Percentiles rank a stretch among this genome's conserved stretches.
These are phyloP conservation scores for Mrakia frigida DNA, from an alignment of 768 basidiomycete genomes.

Conservation along the genomic window DNA sequence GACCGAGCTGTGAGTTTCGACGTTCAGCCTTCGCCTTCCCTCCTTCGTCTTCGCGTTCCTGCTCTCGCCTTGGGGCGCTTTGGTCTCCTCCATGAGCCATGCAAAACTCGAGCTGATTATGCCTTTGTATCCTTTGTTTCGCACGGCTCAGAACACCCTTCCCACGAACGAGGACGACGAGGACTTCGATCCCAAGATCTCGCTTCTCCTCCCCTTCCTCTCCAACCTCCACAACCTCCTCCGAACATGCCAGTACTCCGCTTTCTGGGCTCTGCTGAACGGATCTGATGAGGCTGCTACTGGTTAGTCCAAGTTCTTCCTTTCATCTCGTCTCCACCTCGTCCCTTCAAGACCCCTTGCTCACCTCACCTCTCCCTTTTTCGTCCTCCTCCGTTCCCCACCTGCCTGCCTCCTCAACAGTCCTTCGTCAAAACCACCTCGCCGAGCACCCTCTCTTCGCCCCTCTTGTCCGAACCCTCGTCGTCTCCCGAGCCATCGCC, in stretches of 20 bases:
- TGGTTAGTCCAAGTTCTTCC: conserved; percentile 33
- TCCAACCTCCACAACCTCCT: conserved; percentile 38
- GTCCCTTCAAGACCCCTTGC: not conserved
- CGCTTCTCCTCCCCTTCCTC: conserved; percentile 39
- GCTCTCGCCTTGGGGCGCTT: not conserved
- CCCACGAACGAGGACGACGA: conserved; percentile 39
- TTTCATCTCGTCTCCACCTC: not conserved
- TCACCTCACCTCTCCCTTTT: not conserved
- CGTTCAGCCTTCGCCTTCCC: not conserved
- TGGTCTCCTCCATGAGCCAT: too few species aligned
- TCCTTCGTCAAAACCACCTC: conserved; percentile 39
- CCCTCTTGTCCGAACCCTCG: conserved; percentile 36
- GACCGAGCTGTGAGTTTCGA: conserved; percentile 33
- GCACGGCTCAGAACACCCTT: conserved; percentile 31
- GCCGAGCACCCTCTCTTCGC: conserved; percentile 40
- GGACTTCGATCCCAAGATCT: conserved; percentile 39
- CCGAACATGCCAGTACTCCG: conserved; percentile 41
- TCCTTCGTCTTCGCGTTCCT: not conserved
- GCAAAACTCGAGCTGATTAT: not conserved
- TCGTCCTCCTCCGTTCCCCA: not conserved
- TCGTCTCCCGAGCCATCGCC: conserved; percentile 42
- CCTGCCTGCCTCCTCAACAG: conserved; percentile 27
- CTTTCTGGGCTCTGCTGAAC: conserved; percentile 41
- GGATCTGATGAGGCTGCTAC: conserved; percentile 38
- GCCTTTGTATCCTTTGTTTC: not conserved